Evolutionary conservation across 495 filamentous ascomycete genomes (phyloP).

Genomic region (Xylaria bambusicola): DNA sequence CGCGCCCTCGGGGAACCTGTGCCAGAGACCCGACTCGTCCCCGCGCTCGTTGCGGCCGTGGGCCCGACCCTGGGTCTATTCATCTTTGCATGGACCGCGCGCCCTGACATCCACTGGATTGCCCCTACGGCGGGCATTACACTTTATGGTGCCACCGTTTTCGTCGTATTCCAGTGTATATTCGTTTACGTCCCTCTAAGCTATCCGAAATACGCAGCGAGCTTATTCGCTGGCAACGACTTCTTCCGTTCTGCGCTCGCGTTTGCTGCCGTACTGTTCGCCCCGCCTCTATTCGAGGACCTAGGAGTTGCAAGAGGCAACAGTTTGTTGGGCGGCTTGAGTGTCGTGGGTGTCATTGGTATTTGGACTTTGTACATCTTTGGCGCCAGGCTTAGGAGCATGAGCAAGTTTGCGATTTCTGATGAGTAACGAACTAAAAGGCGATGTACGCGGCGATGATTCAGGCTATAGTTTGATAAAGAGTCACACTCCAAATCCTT

Average conservation of each 20-base stretch:
- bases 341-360: slow-evolving; percentile 56
- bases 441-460: too few relatives aligned
- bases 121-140: slow-evolving; percentile 60
- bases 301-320: slow-evolving; percentile 59
- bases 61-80: slow-evolving; percentile 61
- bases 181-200: slow-evolving; percentile 64
- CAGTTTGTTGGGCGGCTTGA: slow-evolving; percentile 59
- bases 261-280: slow-evolving; percentile 59
- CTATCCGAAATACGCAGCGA: slow-evolving; percentile 65
- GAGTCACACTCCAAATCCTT: too few relatives aligned
- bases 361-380: slow-evolving; percentile 57
- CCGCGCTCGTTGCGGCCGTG: slow-evolving; percentile 57
- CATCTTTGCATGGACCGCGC: slow-evolving; percentile 63
- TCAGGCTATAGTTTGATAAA: neutral
- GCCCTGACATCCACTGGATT: slow-evolving; percentile 62
- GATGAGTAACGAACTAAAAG: slow-evolving; percentile 10
- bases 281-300: slow-evolving; percentile 57
- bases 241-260: slow-evolving; percentile 58
- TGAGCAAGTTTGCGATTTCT: slow-evolving; percentile 48
- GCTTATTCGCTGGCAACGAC: slow-evolving; percentile 64
- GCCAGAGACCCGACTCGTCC: slow-evolving; percentile 57
- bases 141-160: slow-evolving; percentile 52
- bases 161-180: slow-evolving; percentile 59
- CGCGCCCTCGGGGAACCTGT: slow-evolving; percentile 43
- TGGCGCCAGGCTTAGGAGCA: slow-evolving; percentile 49